A percentile compares a stretch with the other conserved stretches of the same genome.
phyloP scores from a whole-genome alignment of 1,139 yeast species.

The Scheffersomyces illinoinensis region DNA sequence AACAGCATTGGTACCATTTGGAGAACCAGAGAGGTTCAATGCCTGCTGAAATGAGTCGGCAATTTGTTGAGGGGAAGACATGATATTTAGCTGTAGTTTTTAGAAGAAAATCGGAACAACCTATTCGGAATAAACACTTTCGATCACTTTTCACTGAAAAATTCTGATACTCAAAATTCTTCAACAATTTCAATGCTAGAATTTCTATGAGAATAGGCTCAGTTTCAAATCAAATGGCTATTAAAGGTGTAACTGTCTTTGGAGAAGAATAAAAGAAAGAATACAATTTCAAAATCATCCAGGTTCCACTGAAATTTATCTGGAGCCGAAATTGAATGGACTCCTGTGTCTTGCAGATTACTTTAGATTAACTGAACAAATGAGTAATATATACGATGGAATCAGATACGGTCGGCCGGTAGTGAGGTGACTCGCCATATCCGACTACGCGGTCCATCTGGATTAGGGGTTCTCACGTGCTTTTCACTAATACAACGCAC shows the following conservation, averaged over 20 bases:
- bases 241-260: neutral
- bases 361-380: neutral
- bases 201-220: neutral
- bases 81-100: conserved; percentile 15
- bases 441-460: neutral
- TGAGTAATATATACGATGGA: neutral
- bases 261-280: neutral
- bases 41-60: conserved; percentile 58
- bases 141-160: neutral
- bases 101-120: neutral
- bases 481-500: neutral
- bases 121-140: neutral
- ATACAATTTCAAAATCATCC: neutral
- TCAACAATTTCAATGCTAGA: neutral
- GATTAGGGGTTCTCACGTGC: neutral
- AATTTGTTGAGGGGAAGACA: conserved; percentile 74
- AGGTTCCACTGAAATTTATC: neutral
- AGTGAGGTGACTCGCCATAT: neutral
- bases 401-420: neutral
- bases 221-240: neutral
- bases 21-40: conserved; percentile 51
- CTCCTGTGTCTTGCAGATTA: neutral
- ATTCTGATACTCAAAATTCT: neutral
- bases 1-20: conserved; percentile 56
- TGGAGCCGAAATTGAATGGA: neutral